Conservation (phyloP, 2,329 filamentous ascomycete genomes). For the Microdochium nivale region DNA sequence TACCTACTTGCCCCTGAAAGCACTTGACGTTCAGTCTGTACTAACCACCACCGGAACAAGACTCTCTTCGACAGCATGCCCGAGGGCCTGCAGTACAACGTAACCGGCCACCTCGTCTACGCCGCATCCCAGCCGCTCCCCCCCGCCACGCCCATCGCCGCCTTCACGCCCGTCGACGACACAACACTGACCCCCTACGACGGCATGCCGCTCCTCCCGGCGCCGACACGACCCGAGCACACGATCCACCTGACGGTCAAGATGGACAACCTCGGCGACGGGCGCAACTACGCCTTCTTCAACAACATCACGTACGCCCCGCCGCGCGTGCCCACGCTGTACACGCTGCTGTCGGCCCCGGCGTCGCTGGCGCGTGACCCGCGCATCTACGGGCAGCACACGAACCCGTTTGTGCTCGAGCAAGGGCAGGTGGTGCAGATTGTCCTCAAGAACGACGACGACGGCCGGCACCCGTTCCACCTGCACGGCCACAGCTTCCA, state of each 20-base stretch:
- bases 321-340: conserved; percentile 73
- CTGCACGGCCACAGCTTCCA: conserved; percentile 73
- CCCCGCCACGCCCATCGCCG: conserved; percentile 45
- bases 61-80: conserved; percentile 63
- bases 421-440: conserved; percentile 64
- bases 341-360: conserved; percentile 57
- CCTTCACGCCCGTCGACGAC: conserved; percentile 66
- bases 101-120: conserved; percentile 57
- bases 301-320: conserved; percentile 69
- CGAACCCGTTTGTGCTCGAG: conserved; percentile 59
- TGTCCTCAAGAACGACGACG: conserved; percentile 68
- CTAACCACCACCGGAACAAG: conserved; percentile 25
- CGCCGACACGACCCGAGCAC: conserved; percentile 42
- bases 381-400: conserved; percentile 55
- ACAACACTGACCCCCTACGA: conserved; percentile 63
- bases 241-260: conserved; percentile 53
- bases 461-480: conserved; percentile 66
- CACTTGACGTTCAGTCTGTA: rapidly evolving
- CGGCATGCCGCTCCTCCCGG: conserved; percentile 46
- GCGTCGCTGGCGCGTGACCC: conserved; percentile 51
- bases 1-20: background rate
- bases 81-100: conserved; percentile 56
- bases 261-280: conserved; percentile 61
- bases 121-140: conserved; percentile 36
- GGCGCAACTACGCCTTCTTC: conserved; percentile 61